Percentiles rank a stretch among this genome's conserved stretches.
Conservation (phyloP, 2,329 filamentous ascomycete genomes). For the Cladobotryum protrusum region DNA sequence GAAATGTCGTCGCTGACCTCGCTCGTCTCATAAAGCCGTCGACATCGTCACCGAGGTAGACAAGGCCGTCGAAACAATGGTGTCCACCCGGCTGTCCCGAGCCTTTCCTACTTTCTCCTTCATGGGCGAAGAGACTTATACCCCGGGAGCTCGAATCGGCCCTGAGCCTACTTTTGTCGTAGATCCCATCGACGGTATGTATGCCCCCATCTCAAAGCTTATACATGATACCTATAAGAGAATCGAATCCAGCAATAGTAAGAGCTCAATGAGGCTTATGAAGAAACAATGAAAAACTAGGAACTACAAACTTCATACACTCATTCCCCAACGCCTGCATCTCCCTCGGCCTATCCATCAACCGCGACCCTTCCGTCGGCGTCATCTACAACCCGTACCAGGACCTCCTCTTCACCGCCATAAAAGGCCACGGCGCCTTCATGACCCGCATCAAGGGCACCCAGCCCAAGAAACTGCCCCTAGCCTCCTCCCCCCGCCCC, state of each 20-base stretch:
- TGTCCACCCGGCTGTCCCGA: slow-evolving; percentile 44
- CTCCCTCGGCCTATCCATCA: slow-evolving; percentile 65
- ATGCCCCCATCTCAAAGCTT: background rate
- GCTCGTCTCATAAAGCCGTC: slow-evolving; percentile 40
- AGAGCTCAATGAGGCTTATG: background rate
- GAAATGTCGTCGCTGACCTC: background rate
- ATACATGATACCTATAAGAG: background rate
- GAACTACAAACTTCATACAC: slow-evolving; percentile 74
- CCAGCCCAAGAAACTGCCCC: slow-evolving; percentile 33
- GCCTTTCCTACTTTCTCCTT: slow-evolving; percentile 55
- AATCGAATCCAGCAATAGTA: background rate
- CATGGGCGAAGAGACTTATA: slow-evolving; percentile 73
- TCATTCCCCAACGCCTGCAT: slow-evolving; percentile 69
- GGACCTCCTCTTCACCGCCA: slow-evolving; percentile 60
- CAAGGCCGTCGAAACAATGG: slow-evolving; percentile 58
- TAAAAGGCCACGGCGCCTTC: slow-evolving; percentile 62
- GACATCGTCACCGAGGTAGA: slow-evolving; percentile 65
- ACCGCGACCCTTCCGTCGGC: slow-evolving; percentile 57
- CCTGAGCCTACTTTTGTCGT: slow-evolving; percentile 69
- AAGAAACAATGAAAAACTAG: slow-evolving; percentile 10
- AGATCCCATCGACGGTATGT: slow-evolving; percentile 68
- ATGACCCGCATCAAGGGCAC: slow-evolving; percentile 40
- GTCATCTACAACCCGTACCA: slow-evolving; percentile 78
- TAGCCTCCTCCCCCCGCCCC: slow-evolving; percentile 44
- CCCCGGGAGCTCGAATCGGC: slow-evolving; percentile 57